Base-by-base conservation (phyloP, 192 early-diverging fungal species). In the Podila verticillata region DNA sequence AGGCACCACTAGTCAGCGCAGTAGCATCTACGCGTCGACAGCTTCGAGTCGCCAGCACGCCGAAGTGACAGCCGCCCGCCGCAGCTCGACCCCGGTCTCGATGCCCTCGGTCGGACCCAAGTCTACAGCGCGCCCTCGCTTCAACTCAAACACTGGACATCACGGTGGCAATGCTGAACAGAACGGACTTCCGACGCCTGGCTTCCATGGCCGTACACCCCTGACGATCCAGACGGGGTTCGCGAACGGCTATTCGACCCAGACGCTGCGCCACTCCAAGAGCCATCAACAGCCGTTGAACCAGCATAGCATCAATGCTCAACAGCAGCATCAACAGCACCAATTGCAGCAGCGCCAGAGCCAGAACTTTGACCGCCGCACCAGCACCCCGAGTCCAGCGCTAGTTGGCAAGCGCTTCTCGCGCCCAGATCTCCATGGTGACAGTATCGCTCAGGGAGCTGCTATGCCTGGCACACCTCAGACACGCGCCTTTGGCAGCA, bases 171-270 rank as follows among this genome's bases (percentile, higher is more conserved):
- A 54, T 22, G 20, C 51, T 1, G 39, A 44, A 44, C 39, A 44
- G 30, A 65, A 30, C 7, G 57, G 63, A 6, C 64, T 66, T 15
- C 72, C 72, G 7, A 66, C 64, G 39, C 72, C 73, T 9, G 35
- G 48, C 12, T 57, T 66, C 36, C 59, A 67, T 30, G 59, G 51
- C 8, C 60, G 74, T 56, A 32, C 64, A 1, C 70, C 77, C 5
- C 47, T 80, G 65, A 80, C 77, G 17, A 80, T 80, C 57, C 77
- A 80, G 26, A 80, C 77, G 1, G 77, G 70, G 10, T 80, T 80
- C 57, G 49, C 60, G 30, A 68, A 48, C 28, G 77, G 77, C 4
- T 65, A 72, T 47, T 20, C 66, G 2, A 61, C 70, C 64, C 75
- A 79, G 54, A 44, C 39, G 12, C 65, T 80, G 44, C 69, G 77